Conservation (phyloP, 2,329 filamentous ascomycete species). For the Monilinia laxa region DNA sequence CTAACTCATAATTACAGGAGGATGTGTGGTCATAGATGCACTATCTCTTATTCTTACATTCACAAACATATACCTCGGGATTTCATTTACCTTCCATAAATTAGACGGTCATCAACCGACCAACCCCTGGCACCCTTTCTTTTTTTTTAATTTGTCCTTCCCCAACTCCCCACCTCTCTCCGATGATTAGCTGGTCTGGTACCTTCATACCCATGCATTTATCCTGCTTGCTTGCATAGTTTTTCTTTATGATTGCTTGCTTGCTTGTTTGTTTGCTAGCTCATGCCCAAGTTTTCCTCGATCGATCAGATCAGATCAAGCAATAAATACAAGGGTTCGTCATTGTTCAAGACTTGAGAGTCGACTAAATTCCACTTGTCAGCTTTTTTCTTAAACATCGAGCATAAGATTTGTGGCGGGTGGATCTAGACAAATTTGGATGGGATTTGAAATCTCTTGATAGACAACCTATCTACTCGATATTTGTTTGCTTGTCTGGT, state of each 20-base stretch:
- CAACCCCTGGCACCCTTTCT: neutral
- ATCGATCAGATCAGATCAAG: neutral
- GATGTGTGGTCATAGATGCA: slow-evolving; percentile 64
- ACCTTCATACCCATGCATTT: neutral
- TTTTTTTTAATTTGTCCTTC: neutral
- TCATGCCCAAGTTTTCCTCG: neutral
- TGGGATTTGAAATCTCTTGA: slow-evolving; percentile 4
- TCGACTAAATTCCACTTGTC: neutral
- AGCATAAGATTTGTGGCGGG: slow-evolving; percentile 1
- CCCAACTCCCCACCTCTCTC: neutral
- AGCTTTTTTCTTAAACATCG: neutral
- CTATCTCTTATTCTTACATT: neutral
- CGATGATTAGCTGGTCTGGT: neutral
- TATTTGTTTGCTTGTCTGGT: neutral
- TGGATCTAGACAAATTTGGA: neutral
- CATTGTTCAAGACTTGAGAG: neutral
- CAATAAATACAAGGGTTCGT: neutral
- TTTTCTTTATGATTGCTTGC: neutral
- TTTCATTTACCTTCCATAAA: neutral
- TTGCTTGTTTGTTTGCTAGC: slow-evolving; percentile 1
- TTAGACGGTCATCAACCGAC: neutral
- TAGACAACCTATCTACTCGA: neutral
- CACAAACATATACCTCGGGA: neutral
- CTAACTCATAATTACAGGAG: slow-evolving; percentile 49
- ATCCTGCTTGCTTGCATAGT: slow-evolving; percentile 3